A percentile compares a stretch with the other conserved stretches of the same genome.
phyloP scores from a whole-genome alignment of 495 filamentous ascomycete species.

The Parachaetomium inaequale region DNA sequence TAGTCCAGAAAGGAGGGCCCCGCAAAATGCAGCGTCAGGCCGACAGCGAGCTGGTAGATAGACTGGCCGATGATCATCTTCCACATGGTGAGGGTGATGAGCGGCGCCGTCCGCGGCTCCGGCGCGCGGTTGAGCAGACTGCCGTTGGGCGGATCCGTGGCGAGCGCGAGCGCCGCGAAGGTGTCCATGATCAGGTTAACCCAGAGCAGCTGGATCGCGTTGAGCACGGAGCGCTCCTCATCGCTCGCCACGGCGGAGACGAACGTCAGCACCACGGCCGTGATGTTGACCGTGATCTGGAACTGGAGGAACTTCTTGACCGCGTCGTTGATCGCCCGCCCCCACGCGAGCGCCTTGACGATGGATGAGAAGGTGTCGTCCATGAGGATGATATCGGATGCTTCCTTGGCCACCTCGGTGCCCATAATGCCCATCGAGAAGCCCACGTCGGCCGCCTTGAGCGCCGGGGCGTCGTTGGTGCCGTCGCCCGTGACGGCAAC shows the following conservation, averaged over 20 bases:
- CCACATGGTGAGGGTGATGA: slow-evolving; percentile 81
- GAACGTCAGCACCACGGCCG: slow-evolving; percentile 74
- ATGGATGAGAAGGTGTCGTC: slow-evolving; percentile 82
- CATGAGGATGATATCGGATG: slow-evolving; percentile 79
- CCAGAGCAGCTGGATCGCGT: slow-evolving; percentile 80
- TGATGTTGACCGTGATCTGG: slow-evolving; percentile 85
- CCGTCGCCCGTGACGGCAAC: slow-evolving; percentile 83
- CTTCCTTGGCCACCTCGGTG: slow-evolving; percentile 83
- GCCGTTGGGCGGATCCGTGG: slow-evolving; percentile 73
- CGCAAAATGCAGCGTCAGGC: slow-evolving; percentile 70
- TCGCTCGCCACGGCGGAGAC: slow-evolving; percentile 67
- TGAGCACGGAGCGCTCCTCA: slow-evolving; percentile 67
- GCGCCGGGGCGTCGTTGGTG: slow-evolving; percentile 78
- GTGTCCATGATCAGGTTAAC: slow-evolving; percentile 91
- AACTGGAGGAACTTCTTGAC: slow-evolving; percentile 88
- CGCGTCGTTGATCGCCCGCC: slow-evolving; percentile 77
- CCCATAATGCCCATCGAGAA: slow-evolving; percentile 70
- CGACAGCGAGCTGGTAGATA: slow-evolving; percentile 70
- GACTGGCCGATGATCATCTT: slow-evolving; percentile 88
- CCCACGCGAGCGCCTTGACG: slow-evolving; percentile 74
- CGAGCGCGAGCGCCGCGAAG: slow-evolving; percentile 75
- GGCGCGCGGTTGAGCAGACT: slow-evolving; percentile 73
- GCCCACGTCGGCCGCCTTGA: slow-evolving; percentile 69
- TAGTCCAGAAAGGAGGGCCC: slow-evolving; percentile 54
- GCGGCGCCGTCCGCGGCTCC: slow-evolving; percentile 62